Evolutionary conservation across 208 protist genomes (phyloP).

Genomic region (Trypanosoma caninum): DNA sequence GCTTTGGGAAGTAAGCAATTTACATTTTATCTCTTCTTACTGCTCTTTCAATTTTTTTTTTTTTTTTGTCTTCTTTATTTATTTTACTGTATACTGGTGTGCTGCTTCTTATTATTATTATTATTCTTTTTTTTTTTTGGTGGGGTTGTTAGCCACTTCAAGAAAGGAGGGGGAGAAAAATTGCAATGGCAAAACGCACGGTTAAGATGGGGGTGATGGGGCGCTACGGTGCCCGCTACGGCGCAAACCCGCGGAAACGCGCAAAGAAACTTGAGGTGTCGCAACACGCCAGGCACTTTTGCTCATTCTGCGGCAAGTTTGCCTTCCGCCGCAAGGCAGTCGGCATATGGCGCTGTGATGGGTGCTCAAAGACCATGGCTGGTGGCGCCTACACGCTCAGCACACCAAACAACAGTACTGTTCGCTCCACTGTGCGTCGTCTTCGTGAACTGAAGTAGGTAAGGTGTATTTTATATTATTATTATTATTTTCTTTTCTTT

Average conservation of each 20-base stretch:
- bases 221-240: constrained; percentile 99
- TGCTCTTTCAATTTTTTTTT: constrained; percentile 9
- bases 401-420: constrained; percentile 95
- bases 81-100: neutral
- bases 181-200: constrained; percentile 95
- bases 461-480: constrained; percentile 3
- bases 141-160: constrained; percentile 10
- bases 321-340: constrained; percentile 95
- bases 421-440: constrained; percentile 97
- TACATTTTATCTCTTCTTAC: constrained; percentile 10
- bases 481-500: constrained; percentile 13
- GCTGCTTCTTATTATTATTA: constrained; percentile 14
- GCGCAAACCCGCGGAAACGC: constrained; percentile 98
- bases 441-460: constrained; percentile 92
- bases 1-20: neutral
- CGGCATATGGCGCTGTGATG: constrained; percentile 99
- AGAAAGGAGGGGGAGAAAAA: too few relatives aligned
- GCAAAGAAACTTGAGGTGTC: constrained; percentile 99
- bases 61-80: constrained; percentile 23
- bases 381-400: constrained; percentile 98
- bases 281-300: constrained; percentile 98
- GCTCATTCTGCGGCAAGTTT: constrained; percentile 98
- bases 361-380: constrained; percentile 96
- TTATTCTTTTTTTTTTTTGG: constrained; percentile 20
- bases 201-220: constrained; percentile 99